A percentile compares a stretch with the other conserved stretches of the same genome.
Evolutionary conservation across 345 rosid species (phyloP).

Genomic region (thale cress (Arabidopsis thaliana)): DNA sequence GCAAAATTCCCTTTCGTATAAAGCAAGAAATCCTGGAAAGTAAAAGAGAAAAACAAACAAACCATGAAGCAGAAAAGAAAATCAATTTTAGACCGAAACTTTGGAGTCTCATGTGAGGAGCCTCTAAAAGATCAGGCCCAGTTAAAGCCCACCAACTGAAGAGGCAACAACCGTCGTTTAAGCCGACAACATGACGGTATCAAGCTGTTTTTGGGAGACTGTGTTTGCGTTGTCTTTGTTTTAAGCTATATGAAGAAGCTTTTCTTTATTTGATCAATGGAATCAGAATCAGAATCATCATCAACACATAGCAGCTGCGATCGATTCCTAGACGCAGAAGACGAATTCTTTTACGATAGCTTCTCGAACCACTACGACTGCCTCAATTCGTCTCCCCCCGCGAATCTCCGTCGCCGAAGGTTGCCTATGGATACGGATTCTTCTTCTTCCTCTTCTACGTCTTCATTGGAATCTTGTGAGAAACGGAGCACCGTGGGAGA

Average conservation of each 20-base stretch:
- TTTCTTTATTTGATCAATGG: conserved; percentile 33
- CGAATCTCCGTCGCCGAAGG: neutral
- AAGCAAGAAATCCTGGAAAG: neutral
- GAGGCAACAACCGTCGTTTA: conserved; percentile 30
- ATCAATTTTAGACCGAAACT: neutral
- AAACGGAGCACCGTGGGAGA: conserved; percentile 30
- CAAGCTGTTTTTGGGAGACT: conserved; percentile 31
- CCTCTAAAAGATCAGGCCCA: conserved; percentile 17
- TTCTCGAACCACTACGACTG: conserved; percentile 25
- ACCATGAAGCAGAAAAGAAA: neutral
- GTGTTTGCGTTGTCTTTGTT: conserved; percentile 23
- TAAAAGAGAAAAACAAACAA: neutral
- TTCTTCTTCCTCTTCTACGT: neutral
- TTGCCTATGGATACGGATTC: neutral
- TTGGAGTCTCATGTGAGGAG: neutral
- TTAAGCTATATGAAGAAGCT: neutral
- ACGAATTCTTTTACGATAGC: conserved; percentile 55
- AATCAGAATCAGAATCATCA: conserved; percentile 2
- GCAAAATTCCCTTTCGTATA: neutral
- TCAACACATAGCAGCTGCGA: conserved; percentile 7
- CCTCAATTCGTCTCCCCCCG: conserved; percentile 44
- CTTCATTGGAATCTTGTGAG: conserved; percentile 7
- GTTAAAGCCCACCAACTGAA: conserved; percentile 8
- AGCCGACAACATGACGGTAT: conserved; percentile 36
- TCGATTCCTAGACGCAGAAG: conserved; percentile 58